These are phyloP conservation scores for Naganishia friedmannii DNA, from an alignment of 768 basidiomycete species.

Conservation along the genomic window DNA sequence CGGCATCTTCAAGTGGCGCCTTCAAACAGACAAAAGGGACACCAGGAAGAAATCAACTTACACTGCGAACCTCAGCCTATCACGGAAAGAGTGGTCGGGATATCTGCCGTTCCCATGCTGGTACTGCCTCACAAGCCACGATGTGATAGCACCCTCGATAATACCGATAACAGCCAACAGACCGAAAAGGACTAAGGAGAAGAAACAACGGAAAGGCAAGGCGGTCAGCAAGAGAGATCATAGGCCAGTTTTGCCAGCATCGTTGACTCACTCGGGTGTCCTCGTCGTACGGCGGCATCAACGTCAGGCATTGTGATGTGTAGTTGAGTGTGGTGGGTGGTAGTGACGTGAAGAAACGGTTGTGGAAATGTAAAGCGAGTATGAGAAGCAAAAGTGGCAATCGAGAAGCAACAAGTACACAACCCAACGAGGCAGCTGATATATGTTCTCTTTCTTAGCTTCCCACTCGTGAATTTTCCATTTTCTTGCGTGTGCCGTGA, in stretches of 20 bases:
- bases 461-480: neutral
- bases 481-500: conserved; percentile 8
- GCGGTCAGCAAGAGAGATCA: neutral
- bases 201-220: neutral
- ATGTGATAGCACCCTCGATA: conserved; percentile 49
- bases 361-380: neutral
- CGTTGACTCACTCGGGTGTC: conserved; percentile 42
- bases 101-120: conserved; percentile 37
- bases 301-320: conserved; percentile 37
- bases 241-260: neutral
- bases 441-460: no score
- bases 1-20: neutral
- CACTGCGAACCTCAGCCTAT: conserved; percentile 47
- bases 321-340: neutral
- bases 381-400: neutral
- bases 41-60: conserved; percentile 17
- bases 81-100: conserved; percentile 43
- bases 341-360: neutral
- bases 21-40: no score
- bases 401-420: conserved; percentile 18
- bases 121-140: conserved; percentile 40
- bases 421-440: neutral
- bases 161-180: conserved; percentile 44
- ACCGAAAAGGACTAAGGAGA: conserved; percentile 40
- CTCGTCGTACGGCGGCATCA: conserved; percentile 41